Evolutionary conservation across 2,329 filamentous ascomycete genomes (phyloP), one percentile per base, ranked within the genome.

Genomic region (Hypoxylon sp.): DNA sequence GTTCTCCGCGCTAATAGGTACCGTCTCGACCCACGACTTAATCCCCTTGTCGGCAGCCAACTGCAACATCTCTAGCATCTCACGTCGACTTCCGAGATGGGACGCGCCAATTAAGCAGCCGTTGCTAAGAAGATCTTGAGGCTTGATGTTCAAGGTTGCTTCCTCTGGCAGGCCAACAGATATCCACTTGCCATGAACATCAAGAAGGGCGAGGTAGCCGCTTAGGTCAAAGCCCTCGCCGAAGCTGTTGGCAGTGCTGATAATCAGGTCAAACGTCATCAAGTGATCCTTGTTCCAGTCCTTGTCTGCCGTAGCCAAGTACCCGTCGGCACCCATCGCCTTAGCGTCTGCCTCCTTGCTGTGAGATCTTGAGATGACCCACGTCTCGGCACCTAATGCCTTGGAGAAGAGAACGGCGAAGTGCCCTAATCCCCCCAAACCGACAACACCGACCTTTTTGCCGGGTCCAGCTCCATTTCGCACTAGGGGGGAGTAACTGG

Each of bases 141-240:
- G 90, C 81, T 88, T 89, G 72, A 96, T 85, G 60, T 84, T 81
- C 63, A 92, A 88, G 10, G 93, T 88, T 48, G 90, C 89, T 68
- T 93, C 91, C 77, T 94, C 92, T 2, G 93, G 93, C 75, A 96
- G 84, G 45, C 92, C 93, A 59, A 95, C 91, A 75, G 87, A 92
- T 78, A 95, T 88, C 88, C 92, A 96, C 76, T 86, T 87, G 64
- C 91, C 92, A 81, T 94, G 92, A 63, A 95, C 90, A 80, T 95
- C 93, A 78, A 97, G 86, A 74, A 94, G 87, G 67, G 87, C 88
- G 75, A 97, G 87, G 82, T 96, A 97, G 70, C 90, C 86, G 57
- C 81, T 80, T 32, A 93, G 82, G 76, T 93, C 87, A 80, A 93
- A 93, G 51, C 84, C 85, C 56, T 89, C 87, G 75, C 88, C 83